Conservation (phyloP, 202 grass and related monocot genomes). For the Schoenoplectus tabernaemontani region DNA sequence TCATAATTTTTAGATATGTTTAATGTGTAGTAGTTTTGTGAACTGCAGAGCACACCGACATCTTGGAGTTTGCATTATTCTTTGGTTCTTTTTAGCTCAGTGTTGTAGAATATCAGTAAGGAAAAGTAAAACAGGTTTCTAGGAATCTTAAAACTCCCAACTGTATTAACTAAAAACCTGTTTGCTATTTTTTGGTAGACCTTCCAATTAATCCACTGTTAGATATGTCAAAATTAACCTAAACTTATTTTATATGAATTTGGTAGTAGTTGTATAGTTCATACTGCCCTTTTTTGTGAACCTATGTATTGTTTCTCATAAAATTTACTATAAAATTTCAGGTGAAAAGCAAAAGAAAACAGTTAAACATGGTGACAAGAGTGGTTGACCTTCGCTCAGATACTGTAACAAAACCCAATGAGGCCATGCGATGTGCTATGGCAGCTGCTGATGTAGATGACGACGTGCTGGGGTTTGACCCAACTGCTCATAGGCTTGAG, state of each 20-base stretch:
- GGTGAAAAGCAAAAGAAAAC: neutral
- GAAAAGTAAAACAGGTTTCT: too few species aligned
- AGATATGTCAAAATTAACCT: neutral
- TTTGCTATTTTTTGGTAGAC: neutral
- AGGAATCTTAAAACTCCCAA: too few species aligned
- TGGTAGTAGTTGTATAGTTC: neutral
- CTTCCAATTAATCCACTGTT: neutral
- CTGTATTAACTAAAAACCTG: too few species aligned
- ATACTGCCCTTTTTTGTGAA: too few species aligned
- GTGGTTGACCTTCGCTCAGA: slow-evolving; percentile 84
- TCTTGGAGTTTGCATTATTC: too few species aligned
- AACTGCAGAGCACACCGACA: too few species aligned
- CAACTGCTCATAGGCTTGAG: slow-evolving; percentile 54
- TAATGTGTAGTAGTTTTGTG: too few species aligned
- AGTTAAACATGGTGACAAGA: slow-evolving; percentile 46
- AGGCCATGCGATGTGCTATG: slow-evolving; percentile 88
- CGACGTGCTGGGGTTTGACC: slow-evolving; percentile 67
- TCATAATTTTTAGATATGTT: too few species aligned
- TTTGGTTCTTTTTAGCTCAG: too few species aligned
- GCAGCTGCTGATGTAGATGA: slow-evolving; percentile 83
- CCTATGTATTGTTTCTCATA: neutral
- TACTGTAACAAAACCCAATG: slow-evolving; percentile 80
- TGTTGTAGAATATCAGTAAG: too few species aligned
- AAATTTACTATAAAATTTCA: neutral
- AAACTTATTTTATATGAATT: neutral